Base-by-base conservation (phyloP, 108 stramenopile genomes). In the Epithemia pelagica region DNA sequence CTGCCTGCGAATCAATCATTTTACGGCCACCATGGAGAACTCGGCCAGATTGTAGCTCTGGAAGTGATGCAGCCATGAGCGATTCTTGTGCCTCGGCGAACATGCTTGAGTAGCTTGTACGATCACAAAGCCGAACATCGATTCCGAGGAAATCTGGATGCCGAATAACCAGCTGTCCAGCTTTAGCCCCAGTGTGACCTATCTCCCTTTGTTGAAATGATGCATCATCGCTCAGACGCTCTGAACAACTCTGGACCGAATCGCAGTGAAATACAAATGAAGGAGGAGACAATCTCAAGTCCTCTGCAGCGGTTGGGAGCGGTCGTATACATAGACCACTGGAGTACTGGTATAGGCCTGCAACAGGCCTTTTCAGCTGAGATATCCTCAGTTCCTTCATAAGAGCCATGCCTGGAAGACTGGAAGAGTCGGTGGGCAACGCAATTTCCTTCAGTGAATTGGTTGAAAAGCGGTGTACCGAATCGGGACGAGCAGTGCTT, bases 31-130 rank as follows among this genome's bases (percentile, higher is more conserved):
- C 56, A 0, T 78, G 78, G 37, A 88, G 52, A 20, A 88, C 82
- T 64, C 85, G 78, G 0, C 72, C 74, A 26, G 82, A 87, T 63
- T 92, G 91, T 30, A 92, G 64, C 27, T 92, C 87, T 18, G 86
- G 74, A 18, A 92, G 52, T 0, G 86, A 87, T 0, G 75, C 85
- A 18, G 91, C 88, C 52, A 92, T 60, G 55, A 92, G 64, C 15
- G 91, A 79, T 20, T 90, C 83, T 62, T 92, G 88, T 56, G 91
- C 82, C 71, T 92, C 91, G 20, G 78, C 71, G 69, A 92, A 92
- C 25, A 69, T 74, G 68, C 87, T 88, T 19, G 76, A 76, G 61
- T 77, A 53, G 0, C 53, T 51, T 30, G 60, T 68, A 15, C 63
- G 33, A 25, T 82, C 78, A 30, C 81, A 79, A 30, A 86, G 64